Base-by-base conservation (phyloP, 345 rosid genomes). In the Lenwebbia sp. region DNA sequence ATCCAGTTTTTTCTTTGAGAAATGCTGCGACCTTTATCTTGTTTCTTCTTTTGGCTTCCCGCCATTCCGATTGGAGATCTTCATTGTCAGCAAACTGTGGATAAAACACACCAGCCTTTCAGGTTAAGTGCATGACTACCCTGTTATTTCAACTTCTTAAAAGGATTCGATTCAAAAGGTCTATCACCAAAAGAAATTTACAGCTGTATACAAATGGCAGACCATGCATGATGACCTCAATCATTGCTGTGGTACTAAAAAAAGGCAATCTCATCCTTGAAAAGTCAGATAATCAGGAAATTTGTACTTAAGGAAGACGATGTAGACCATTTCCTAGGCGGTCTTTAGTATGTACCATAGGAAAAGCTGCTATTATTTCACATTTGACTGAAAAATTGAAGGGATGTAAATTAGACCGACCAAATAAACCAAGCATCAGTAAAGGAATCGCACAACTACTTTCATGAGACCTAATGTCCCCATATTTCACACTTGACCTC, bases 1-100 rank as follows among this genome's bases (percentile, higher is more conserved):
- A 94, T 60, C 95, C 92, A 9, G 92, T 93, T 86, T 89, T 93
- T 53, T 94, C 93, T 88, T 91, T 86, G 55, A 93, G 88, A 85
- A 93, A 93, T 30, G 90, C 88, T 22, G 92, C 93, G 47, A 92
- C 94, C 87, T 93, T 93, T 84, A 88, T 91, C 90, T 94, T 93
- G 92, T 89, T 93, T 87, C 86, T 90, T 75, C 90, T 90, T 89
- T 93, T 94, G 19, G 94, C 90, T 90, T 90, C 91, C 86, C 91
- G 88, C 96, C 95, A 94, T 87, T 92, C 92, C 1, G 83, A 82
- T 83, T 94, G 94, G 85, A 94, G 92, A 78, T 91, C 92, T 84
- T 90, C 90, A 62, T 91, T 90, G 85, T 94, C 91, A 44, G 92
- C 92, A 88, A 93, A 89, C 92, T 93, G 93, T 56, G 26, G 83